These are phyloP conservation scores for Fusarium compactum DNA, from an alignment of 2,329 filamentous ascomycete species.

Conservation along the genomic window DNA sequence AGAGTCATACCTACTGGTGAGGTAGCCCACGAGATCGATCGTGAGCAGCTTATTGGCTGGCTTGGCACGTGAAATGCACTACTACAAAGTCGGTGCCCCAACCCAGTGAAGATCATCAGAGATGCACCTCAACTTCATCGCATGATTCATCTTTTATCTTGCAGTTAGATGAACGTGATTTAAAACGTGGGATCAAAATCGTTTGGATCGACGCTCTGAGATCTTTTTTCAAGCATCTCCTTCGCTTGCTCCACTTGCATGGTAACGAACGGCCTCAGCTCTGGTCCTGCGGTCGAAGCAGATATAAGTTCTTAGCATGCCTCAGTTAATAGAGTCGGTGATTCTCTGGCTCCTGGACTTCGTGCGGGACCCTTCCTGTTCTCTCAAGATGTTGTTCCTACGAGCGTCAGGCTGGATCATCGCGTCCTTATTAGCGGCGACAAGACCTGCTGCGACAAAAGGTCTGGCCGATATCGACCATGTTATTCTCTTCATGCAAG, in stretches of 20 bases:
- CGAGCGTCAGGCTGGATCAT: neutral
- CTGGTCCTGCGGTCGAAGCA: neutral
- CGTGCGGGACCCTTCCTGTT: neutral
- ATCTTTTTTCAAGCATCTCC: neutral
- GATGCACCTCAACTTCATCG: too few species aligned
- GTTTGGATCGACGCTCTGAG: neutral
- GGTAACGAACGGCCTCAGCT: too few species aligned
- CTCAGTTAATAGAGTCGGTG: neutral
- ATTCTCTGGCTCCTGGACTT: constrained; percentile 1
- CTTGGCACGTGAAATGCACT: neutral
- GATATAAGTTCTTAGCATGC: constrained; percentile 12
- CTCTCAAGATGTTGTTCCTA: constrained; percentile 6
- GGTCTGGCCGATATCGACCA: constrained; percentile 19
- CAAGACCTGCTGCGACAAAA: neutral
- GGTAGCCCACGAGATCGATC: constrained; percentile 23
- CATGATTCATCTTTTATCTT: too few species aligned
- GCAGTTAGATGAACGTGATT: constrained; percentile 12
- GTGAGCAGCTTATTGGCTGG: neutral
- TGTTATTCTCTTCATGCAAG: constrained; percentile 20
- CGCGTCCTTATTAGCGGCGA: neutral
- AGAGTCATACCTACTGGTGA: neutral
- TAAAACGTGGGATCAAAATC: constrained; percentile 8
- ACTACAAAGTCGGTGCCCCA: neutral
- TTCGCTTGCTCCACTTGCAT: too few species aligned
- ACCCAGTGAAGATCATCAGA: constrained; percentile 14